These are phyloP conservation scores for Ricinus communis DNA, from an alignment of 345 rosid species.

Conservation along the genomic window DNA sequence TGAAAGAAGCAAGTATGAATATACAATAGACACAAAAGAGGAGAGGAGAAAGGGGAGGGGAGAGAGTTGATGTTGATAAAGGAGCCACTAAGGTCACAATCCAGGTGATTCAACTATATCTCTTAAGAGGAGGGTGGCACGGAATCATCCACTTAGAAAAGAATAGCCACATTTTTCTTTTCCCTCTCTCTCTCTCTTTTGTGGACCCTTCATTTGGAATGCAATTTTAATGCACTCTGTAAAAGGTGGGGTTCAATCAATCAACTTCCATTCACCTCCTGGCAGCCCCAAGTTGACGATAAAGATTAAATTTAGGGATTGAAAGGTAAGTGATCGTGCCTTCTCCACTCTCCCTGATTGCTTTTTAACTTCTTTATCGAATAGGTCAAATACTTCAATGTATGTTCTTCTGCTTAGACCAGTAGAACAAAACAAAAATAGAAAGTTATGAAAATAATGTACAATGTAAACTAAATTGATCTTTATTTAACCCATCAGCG, in stretches of 20 bases:
- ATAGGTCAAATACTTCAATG: too few species aligned
- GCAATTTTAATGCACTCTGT: conserved; percentile 28
- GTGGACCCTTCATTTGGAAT: conserved; percentile 1
- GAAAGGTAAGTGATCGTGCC: too few species aligned
- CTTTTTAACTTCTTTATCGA: too few species aligned
- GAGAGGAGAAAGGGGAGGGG: neutral
- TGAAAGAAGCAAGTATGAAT: too few species aligned
- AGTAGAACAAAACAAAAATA: too few species aligned
- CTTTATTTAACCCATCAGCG: too few species aligned
- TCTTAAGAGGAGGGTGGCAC: conserved; percentile 1
- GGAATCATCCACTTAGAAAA: conserved; percentile 33
- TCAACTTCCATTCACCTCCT: conserved; percentile 29
- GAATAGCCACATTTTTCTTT: conserved; percentile 20
- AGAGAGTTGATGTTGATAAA: conserved; percentile 30
- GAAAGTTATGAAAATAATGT: too few species aligned
- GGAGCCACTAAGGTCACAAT: conserved; percentile 49
- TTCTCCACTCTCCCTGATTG: too few species aligned
- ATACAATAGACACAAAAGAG: too few species aligned
- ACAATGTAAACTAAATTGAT: too few species aligned
- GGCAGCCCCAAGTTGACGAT: conserved; percentile 12
- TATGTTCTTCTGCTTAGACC: too few species aligned
- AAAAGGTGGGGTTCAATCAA: conserved; percentile 44
- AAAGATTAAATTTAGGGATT: neutral
- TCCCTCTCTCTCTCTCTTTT: conserved; percentile 2
- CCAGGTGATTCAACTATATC: conserved; percentile 59